Evolutionary conservation across 2,329 filamentous ascomycete species (phyloP).

Genomic region (Myriosclerotinia scirpicola): DNA sequence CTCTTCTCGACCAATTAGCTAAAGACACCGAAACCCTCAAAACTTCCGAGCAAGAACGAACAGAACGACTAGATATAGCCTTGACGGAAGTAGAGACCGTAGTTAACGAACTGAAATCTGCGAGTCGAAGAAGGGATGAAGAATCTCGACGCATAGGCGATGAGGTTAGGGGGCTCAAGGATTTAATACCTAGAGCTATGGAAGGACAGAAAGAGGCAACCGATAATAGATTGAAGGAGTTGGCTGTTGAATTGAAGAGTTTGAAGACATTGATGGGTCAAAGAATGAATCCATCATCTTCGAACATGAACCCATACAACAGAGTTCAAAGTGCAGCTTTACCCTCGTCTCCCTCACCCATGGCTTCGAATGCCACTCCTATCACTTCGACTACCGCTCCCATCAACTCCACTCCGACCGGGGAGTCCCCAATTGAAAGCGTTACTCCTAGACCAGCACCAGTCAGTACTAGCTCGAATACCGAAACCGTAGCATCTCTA

Average conservation of each 20-base stretch:
- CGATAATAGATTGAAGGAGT: conserved; percentile 77
- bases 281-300: conserved; percentile 50
- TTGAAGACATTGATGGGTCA: conserved; percentile 81
- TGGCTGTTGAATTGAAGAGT: conserved; percentile 85
- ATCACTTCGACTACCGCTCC: conserved; percentile 21
- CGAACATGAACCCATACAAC: conserved; percentile 36
- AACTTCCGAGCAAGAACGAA: conserved; percentile 78
- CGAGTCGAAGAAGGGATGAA: conserved; percentile 79
- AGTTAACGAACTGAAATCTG: conserved; percentile 76
- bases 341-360: conserved; percentile 16
- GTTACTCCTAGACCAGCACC: conserved; percentile 38
- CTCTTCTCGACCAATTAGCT: conserved; percentile 85
- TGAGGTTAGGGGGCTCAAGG: conserved; percentile 79
- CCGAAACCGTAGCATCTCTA: conserved; percentile 40
- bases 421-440: conserved; percentile 29
- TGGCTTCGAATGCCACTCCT: conserved; percentile 19
- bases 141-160: conserved; percentile 84
- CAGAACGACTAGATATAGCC: conserved; percentile 77
- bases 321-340: conserved; percentile 29
- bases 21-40: conserved; percentile 90
- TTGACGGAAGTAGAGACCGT: conserved; percentile 83
- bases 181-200: conserved; percentile 83
- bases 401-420: conserved; percentile 26
- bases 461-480: conserved; percentile 40
- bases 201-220: conserved; percentile 83